Evolutionary conservation across 2,329 filamentous ascomycete genomes (phyloP).

Genomic region (Aspergillus amoenus): DNA sequence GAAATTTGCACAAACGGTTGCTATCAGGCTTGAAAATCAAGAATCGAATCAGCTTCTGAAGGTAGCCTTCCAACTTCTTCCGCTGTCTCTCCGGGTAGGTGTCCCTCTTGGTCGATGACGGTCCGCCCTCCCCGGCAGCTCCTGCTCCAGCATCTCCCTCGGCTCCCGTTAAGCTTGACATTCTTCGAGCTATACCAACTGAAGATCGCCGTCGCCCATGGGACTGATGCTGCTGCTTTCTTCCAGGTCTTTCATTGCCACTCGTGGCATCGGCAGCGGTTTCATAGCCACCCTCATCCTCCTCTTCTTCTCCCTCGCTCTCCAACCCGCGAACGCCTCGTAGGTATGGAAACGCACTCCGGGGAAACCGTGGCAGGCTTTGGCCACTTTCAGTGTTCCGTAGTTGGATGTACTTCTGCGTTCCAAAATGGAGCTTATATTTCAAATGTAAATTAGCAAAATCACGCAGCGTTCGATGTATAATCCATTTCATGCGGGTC

Average conservation of each 20-base stretch:
- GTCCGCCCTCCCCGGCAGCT: conserved; percentile 34
- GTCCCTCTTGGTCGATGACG: conserved; percentile 48
- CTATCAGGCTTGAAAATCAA: conserved; percentile 96
- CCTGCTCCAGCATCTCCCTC: conserved; percentile 41
- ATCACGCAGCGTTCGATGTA: conserved; percentile 81
- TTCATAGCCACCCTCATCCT: conserved; percentile 49
- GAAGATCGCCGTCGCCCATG: conserved; percentile 50
- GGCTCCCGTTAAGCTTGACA: conserved; percentile 51
- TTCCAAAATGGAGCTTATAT: conserved; percentile 83
- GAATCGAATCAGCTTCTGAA: conserved; percentile 92
- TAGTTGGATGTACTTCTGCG: conserved; percentile 76
- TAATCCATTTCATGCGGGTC: conserved; percentile 94
- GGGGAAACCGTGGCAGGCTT: conserved; percentile 86
- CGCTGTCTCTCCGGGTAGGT: conserved; percentile 79
- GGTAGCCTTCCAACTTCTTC: conserved; percentile 80
- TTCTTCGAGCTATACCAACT: conserved; percentile 57
- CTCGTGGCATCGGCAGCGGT: conserved; percentile 65
- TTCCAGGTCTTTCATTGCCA: conserved; percentile 61
- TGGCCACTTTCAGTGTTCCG: conserved; percentile 67
- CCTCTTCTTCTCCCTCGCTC: conserved; percentile 74
- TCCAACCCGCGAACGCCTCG: conserved; percentile 76
- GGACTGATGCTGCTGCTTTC: conserved; percentile 39
- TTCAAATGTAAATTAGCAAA: conserved; percentile 91
- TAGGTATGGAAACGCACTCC: conserved; percentile 84
- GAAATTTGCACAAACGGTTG: conserved; percentile 91